phyloP scores from a whole-genome alignment of 2,329 filamentous ascomycete genomes.

The Dactylellina parvicollis region DNA sequence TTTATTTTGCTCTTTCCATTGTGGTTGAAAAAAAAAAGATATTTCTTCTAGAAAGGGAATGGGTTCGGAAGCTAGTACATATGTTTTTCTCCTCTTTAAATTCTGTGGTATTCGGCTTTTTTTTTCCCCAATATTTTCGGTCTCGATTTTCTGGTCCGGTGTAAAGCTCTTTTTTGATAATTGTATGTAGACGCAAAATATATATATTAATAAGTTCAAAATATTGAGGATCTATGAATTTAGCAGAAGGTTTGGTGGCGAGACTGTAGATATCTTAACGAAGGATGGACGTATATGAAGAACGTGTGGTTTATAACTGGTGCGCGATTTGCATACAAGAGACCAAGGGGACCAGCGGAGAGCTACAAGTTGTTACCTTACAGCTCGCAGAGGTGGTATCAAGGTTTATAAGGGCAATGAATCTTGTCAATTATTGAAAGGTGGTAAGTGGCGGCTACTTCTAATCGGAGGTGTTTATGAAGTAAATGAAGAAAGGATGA shows the following conservation, averaged over 20 bases:
- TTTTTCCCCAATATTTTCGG: neutral
- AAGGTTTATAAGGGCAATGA: neutral
- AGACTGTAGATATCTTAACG: too few species aligned
- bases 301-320: too few species aligned
- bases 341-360: too few species aligned
- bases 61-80: neutral
- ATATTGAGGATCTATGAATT: too few species aligned
- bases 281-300: too few species aligned
- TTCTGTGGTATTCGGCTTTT: neutral
- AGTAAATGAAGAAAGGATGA: neutral
- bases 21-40: neutral
- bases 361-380: too few species aligned
- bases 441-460: neutral
- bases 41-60: neutral
- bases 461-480: neutral
- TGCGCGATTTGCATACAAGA: too few species aligned
- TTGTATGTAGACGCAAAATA: neutral
- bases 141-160: neutral
- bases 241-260: too few species aligned
- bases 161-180: neutral
- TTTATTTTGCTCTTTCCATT: neutral
- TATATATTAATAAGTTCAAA: too few species aligned
- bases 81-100: neutral
- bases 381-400: too few species aligned
- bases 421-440: neutral